Evolutionary conservation across 2,329 filamentous ascomycete species (phyloP).

Genomic region (Pseudocercospora pini-densiflorae): DNA sequence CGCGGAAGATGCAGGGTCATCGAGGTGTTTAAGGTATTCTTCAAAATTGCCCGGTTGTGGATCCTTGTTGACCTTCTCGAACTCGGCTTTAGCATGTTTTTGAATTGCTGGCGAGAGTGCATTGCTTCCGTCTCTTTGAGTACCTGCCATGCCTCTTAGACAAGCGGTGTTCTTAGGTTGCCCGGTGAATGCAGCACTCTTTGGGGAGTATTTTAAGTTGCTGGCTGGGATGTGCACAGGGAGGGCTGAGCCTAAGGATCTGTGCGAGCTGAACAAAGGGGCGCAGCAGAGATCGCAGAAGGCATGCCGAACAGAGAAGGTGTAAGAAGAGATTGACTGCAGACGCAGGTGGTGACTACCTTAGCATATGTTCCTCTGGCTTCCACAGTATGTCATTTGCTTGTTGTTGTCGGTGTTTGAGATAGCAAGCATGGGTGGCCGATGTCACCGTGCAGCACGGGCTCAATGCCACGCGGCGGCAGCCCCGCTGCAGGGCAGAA

Average conservation of each 20-base stretch:
- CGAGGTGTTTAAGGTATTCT: constrained; percentile 50
- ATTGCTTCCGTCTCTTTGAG: background rate
- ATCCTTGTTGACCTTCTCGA: constrained; percentile 18
- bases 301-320: background rate
- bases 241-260: background rate
- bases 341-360: background rate
- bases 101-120: constrained; percentile 26
- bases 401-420: background rate
- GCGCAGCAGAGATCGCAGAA: background rate
- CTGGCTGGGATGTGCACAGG: constrained; percentile 5
- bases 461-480: background rate
- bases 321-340: background rate
- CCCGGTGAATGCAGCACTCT: background rate
- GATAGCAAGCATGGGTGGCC: background rate
- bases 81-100: constrained; percentile 33
- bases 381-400: background rate
- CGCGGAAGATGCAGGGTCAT: constrained; percentile 24
- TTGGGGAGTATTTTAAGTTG: background rate
- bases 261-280: background rate
- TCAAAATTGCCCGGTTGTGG: constrained; percentile 37
- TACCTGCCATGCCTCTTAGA: background rate
- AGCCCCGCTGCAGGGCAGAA: background rate
- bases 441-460: background rate
- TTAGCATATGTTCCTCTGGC: background rate
- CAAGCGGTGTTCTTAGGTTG: background rate